Base-by-base conservation (phyloP, 768 basidiomycete species). In the Sutorius australiensis region DNA sequence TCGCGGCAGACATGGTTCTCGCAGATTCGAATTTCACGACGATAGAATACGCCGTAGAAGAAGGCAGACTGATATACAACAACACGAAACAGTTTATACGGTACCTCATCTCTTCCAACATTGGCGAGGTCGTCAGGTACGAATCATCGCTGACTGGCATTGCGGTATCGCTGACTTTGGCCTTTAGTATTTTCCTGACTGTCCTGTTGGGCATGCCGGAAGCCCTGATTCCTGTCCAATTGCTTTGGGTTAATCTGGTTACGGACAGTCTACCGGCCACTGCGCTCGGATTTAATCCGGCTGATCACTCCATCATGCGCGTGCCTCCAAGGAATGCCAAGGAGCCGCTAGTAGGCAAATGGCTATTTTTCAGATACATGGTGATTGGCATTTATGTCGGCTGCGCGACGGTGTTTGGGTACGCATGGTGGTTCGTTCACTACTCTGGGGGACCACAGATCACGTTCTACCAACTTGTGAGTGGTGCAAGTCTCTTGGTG, bases 71-170 rank as follows among this genome's bases (percentile, higher is more conserved):
- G 53, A 99, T 98, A 65, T 98, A 98, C 73, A 98, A 98, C 75
- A 99, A 99, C 74, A 98, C 95, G 41, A 99, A 99, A 75, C 95
- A 98, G 69, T 99, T 99, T 72, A 98, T 99, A 72, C 88, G 95
- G 63, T 99, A 98, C 75, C 86, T 99, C 66, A 98, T 92, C 73
- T 97, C 94, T 30, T 94, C 92, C 54, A 98, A 97, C 76, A 97
- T 97, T 67, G 95, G 95, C 50, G 95, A 97, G 71, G 95, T 95
- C 60, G 92, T 95, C 72, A 89, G 84, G 73, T 74, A 61, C 37
- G 64, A 16, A n/a, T n/a, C 13, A 28, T 3, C 16, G 36, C 21
- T 30, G 8, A 16, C 24, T 21, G 8, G 17, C 9, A 9, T 51
- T 7, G n/a, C 3, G 10, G 30, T 30, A 10, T 42, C 27, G 27